Conservation (phyloP, 2,329 filamentous ascomycete genomes). For the Teratosphaeriaceae sp. region DNA sequence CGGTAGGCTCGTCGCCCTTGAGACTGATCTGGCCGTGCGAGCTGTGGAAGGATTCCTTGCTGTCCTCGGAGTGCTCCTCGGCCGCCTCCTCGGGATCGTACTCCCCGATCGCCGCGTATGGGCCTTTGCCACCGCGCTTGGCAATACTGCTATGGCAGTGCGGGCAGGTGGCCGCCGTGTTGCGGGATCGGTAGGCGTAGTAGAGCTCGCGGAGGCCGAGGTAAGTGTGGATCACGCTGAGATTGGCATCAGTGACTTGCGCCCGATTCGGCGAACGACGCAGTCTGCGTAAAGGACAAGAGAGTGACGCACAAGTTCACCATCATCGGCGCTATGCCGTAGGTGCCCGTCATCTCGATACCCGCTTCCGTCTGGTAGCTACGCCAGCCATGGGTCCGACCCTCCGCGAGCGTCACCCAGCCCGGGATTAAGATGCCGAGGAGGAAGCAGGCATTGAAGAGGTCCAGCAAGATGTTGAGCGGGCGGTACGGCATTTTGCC, state of each 20-base stretch:
- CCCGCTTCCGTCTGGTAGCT: not conserved
- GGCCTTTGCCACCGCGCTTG: no score
- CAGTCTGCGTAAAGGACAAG: not conserved
- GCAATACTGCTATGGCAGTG: slow-evolving; percentile 15
- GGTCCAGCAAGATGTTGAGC: slow-evolving; percentile 6
- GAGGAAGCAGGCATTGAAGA: slow-evolving; percentile 11
- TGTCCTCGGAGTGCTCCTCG: slow-evolving; percentile 3
- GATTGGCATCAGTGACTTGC: no score
- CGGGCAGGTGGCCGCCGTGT: slow-evolving; percentile 11
- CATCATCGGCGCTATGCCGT: slow-evolving; percentile 15
- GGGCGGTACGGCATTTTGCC: slow-evolving; percentile 3
- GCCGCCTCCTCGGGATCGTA: not conserved
- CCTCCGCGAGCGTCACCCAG: slow-evolving; percentile 5
- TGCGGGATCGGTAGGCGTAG: not conserved
- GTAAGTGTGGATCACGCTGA: slow-evolving; percentile 14
- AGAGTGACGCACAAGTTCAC: slow-evolving; percentile 11
- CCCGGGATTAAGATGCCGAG: slow-evolving; percentile 12
- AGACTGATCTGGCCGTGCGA: not conserved
- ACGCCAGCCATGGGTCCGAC: not conserved
- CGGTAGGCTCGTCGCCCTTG: not conserved
- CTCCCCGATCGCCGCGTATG: not conserved
- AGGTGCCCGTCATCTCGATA: slow-evolving; percentile 4
- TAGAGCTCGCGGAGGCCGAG: slow-evolving; percentile 11
- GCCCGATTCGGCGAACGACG: no score
- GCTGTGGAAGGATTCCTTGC: slow-evolving; percentile 4